phyloP scores from a whole-genome alignment of 2,329 filamentous ascomycete species.

The Ascocoryne sarcoides region DNA sequence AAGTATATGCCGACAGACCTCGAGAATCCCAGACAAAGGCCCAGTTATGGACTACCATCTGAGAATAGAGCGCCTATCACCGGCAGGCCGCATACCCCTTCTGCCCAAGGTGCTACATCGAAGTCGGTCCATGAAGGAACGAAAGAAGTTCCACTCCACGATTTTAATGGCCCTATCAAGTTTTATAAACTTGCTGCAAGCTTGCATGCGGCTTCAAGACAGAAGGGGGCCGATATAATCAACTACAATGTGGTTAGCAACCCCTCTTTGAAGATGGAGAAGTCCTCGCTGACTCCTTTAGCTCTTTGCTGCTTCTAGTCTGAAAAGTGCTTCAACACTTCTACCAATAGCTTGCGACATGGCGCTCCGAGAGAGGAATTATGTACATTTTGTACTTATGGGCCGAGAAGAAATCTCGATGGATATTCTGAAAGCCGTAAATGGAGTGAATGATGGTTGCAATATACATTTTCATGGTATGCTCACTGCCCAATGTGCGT shows the following conservation, averaged over 20 bases:
- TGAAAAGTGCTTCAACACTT: conserved; percentile 63
- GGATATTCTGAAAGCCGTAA: conserved; percentile 62
- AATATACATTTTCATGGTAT: conserved; percentile 50
- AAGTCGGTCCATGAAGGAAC: conserved; percentile 10
- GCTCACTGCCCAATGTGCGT: neutral
- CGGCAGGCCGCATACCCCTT: conserved; percentile 1
- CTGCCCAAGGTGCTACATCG: conserved; percentile 3
- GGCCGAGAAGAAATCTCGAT: conserved; percentile 63
- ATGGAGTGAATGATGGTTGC: conserved; percentile 67
- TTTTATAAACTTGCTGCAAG: conserved; percentile 57
- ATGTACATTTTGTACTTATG: conserved; percentile 76
- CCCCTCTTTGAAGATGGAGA: neutral
- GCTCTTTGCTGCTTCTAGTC: conserved; percentile 67
- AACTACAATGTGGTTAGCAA: conserved; percentile 61
- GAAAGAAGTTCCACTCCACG: conserved; percentile 29
- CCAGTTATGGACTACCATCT: conserved; percentile 23
- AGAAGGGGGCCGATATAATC: conserved; percentile 39
- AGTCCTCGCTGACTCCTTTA: conserved; percentile 9
- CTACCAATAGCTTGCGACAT: conserved; percentile 84
- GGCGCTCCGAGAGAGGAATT: conserved; percentile 57
- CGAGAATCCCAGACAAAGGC: conserved; percentile 24
- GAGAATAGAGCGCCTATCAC: neutral
- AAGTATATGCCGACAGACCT: conserved; percentile 51
- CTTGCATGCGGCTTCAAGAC: conserved; percentile 49
- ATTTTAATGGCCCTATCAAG: conserved; percentile 61